Evolutionary conservation across 495 filamentous ascomycete species (phyloP), one percentile per base, ranked within the genome.

Genomic region (Hapsidospora chrysogenum): DNA sequence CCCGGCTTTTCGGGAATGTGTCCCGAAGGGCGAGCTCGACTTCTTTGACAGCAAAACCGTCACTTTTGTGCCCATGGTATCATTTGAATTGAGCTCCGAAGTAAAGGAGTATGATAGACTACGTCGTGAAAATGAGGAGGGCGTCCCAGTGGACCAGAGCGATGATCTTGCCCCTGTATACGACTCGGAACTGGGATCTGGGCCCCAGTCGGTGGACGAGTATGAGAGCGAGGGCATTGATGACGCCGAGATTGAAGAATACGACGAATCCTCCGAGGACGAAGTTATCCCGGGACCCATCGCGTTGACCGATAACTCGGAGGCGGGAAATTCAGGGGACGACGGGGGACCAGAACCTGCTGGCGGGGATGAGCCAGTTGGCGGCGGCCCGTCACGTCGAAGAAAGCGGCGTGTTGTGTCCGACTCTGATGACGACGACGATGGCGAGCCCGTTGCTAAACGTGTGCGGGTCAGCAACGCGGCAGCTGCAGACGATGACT

Each of bases 151-250:
- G 23, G 23, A 26, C 11, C 23, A 26, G 11, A 11, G 11, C 23
- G 11, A 11, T 11, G 23, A 26, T 26, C 11, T 11, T 6, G 6
- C 23, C 6, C 6, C 6, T 26, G 23, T 6, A 11, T 6, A 26
- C 23, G 23, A 26, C 23, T 26, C 23, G 23, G 23, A 26, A n/a
- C n/a, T n/a, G n/a, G n/a, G n/a, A n/a, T n/a, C n/a, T 26, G 23
- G 23, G 23, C 6, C 6, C 11, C 6, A 26, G 6, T 11, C 23
- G 6, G 11, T 6, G 6, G 21, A 35, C 21, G 33, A 23, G 11
- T 35, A 35, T 9, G 33, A 35, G 11, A 35, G 33, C 33, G 33
- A 35, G 14, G 33, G 33, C 11, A 25, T 35, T 4, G 33, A 35
- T 16, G 33, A 35, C 13, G 21, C 33, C 7, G 3, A 5, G 5